Evolutionary conservation across 768 basidiomycete species (phyloP), one percentile per base, ranked within the genome.

Genomic region (Leucocoprinus sp.): DNA sequence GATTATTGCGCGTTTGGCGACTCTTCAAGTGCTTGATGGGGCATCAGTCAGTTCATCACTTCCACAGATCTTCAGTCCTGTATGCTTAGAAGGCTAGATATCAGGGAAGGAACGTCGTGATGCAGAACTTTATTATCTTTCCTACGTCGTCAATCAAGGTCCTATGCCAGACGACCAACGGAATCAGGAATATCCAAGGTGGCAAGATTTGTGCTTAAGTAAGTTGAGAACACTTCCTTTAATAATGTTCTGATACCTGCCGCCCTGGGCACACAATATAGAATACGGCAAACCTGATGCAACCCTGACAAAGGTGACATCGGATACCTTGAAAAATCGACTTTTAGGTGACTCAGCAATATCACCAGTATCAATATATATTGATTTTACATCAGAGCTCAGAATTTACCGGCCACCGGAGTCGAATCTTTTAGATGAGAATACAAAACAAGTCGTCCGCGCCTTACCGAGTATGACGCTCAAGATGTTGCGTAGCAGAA

Each of bases 101-200:
- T 75, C 82, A 7, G 52, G 59, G 7, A 78, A 72, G 52, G 87
- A 92, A 59, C 73, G 91, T 31, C 66, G 63, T n/a, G 91, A 93
- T 55, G 77, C 80, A 39, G 91, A 95, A 61, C 58, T 89, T 19
- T 86, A 86, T 58, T 95, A 92, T 63, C 69, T 92, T 39, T 83
- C 85, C 8, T 68, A 71, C 50, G 65, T 89, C 50, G 67, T 69
- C 42, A 73, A 70, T 37, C 60, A 74, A 31, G 70, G 68, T 22
- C 63, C 66, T 31, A 43, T 51, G 29, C 65, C 72, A 28, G 65
- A 73, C 15, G 71, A 70, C 34, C 65, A 64, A 31, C 70, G 71
- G 41, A 49, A 56, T 48, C 57, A 63, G 54, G 61, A 64, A 52
- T 80, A 90, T 56, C 83, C 82, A 24, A 80, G 75, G 43, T 89